These are phyloP conservation scores for Dendrocalamus sinicus DNA, from an alignment of 176 grass and related monocot genomes.

Conservation along the genomic window DNA sequence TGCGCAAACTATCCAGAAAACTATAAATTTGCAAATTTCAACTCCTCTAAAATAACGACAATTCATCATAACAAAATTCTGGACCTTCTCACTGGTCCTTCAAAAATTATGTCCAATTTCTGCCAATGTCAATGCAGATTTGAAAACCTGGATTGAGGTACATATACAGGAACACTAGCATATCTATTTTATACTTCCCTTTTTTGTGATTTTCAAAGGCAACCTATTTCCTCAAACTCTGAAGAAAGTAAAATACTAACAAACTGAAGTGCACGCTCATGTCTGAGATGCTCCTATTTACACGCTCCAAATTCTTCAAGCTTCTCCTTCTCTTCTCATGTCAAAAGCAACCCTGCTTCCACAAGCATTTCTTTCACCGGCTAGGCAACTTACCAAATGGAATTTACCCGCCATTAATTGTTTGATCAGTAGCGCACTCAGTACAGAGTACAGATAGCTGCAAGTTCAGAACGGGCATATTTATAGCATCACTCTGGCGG, in stretches of 20 bases:
- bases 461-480: not conserved
- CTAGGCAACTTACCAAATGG: not conserved
- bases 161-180: not conserved
- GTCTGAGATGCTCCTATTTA: slow-evolving; percentile 28
- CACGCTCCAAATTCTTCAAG: slow-evolving; percentile 26
- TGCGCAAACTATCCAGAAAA: too few species aligned
- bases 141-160: not conserved
- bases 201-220: not conserved
- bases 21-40: too few species aligned
- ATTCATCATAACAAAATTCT: too few species aligned
- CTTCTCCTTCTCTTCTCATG: not conserved
- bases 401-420: not conserved
- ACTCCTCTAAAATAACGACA: too few species aligned
- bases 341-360: not conserved
- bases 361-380: slow-evolving; percentile 18
- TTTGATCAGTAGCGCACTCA: slow-evolving; percentile 6
- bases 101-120: not conserved
- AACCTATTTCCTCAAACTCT: not conserved
- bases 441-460: not conserved
- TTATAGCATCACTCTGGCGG: not conserved
- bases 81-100: too few species aligned
- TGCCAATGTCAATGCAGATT: not conserved
- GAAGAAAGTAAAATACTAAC: not conserved
- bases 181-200: not conserved
- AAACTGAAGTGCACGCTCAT: slow-evolving; percentile 6